Conservation (phyloP, 2,329 filamentous ascomycete genomes). For the Trichoderma sp. region DNA sequence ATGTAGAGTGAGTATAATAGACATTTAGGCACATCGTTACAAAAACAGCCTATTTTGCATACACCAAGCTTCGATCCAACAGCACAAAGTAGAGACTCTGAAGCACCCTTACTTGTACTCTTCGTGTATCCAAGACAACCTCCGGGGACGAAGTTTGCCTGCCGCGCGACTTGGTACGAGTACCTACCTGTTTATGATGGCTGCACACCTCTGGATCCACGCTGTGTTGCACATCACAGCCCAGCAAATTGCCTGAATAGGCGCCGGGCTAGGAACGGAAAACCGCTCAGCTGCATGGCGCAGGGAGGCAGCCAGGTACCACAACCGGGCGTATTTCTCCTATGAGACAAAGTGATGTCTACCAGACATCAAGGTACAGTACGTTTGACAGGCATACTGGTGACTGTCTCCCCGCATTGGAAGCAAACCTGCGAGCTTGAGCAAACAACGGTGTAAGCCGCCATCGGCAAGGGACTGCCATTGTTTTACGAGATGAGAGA, state of each 20-base stretch:
- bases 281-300: slow-evolving; percentile 13
- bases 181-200: background rate
- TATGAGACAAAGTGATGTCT: background rate
- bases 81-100: background rate
- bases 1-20: background rate
- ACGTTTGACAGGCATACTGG: background rate
- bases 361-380: too few species aligned
- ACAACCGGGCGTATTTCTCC: background rate
- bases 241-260: background rate
- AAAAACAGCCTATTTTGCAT: background rate
- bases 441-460: background rate
- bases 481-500: background rate
- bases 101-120: background rate
- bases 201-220: slow-evolving; percentile 1
- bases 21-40: background rate
- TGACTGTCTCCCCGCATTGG: background rate
- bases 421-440: background rate
- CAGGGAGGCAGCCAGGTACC: slow-evolving; percentile 4
- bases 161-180: background rate
- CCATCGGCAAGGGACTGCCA: background rate
- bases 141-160: background rate
- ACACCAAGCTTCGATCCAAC: background rate
- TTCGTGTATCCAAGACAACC: background rate
- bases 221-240: background rate
- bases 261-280: background rate